A percentile compares a stretch with the other conserved stretches of the same genome.
Conservation (phyloP, 108 stramenopile species). For the Conticribra guillardii region DNA sequence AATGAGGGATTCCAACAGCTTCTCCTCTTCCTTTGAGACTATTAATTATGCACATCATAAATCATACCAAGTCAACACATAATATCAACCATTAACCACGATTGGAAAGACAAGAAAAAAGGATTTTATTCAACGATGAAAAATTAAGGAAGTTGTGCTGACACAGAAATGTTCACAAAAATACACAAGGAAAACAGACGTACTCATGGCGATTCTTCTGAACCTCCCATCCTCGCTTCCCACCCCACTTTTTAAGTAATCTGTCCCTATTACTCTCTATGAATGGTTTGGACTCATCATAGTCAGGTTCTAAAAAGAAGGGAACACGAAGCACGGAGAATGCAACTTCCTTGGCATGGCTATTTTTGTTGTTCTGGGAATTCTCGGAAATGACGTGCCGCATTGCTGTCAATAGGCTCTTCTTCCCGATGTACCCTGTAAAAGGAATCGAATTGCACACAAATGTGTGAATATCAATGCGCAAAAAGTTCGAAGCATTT, state of each 20-base stretch:
- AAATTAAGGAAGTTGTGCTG: neutral
- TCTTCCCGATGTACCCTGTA: conserved; percentile 80
- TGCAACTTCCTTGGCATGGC: conserved; percentile 41
- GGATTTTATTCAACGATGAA: neutral
- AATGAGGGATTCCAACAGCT: conserved; percentile 84
- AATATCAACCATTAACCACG: no score
- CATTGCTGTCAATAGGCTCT: conserved; percentile 77
- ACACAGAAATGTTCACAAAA: neutral
- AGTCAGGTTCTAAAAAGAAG: conserved; percentile 86
- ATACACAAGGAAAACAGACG: conserved; percentile 2
- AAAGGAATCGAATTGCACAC: conserved; percentile 3
- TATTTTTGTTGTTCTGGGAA: conserved; percentile 39
- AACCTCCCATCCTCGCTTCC: conserved; percentile 69
- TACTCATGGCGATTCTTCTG: conserved; percentile 76
- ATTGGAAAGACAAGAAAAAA: neutral
- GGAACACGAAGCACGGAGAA: conserved; percentile 85
- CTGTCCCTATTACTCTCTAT: conserved; percentile 85
- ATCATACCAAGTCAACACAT: no score
- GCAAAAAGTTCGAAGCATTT: no score
- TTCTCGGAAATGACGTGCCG: conserved; percentile 62
- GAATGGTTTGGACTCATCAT: conserved; percentile 69
- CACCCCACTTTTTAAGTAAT: conserved; percentile 84
- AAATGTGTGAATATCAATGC: no score
- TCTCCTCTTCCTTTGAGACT: conserved; percentile 77
- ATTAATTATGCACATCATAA: no score